Percentiles rank a stretch among this genome's conserved stretches.
Evolutionary conservation across 768 basidiomycete species (phyloP).

Genomic region (Suillus plorans): DNA sequence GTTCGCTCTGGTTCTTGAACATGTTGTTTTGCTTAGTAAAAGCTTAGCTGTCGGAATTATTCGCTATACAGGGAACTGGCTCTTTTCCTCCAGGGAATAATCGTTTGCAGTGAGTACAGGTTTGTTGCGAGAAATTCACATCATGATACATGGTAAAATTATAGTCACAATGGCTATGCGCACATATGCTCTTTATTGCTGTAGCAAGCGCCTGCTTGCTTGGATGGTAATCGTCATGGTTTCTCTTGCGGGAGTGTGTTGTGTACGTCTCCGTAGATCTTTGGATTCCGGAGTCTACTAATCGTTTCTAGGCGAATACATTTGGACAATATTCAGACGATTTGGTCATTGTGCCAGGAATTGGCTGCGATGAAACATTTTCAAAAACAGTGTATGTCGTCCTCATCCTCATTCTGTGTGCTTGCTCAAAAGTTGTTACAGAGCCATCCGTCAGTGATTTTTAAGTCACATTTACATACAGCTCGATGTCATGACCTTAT

Average conservation of each 20-base stretch:
- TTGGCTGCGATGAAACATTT: constrained; percentile 27
- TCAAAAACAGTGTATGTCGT: constrained; percentile 5
- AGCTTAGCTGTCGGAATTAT: constrained; percentile 40
- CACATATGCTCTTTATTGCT: constrained; percentile 49
- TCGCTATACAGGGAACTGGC: constrained; percentile 41
- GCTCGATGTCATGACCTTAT: not conserved
- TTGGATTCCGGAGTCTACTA: not conserved
- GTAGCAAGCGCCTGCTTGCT: constrained; percentile 37
- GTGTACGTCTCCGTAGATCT: constrained; percentile 31
- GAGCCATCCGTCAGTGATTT: constrained; percentile 21
- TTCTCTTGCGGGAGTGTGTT: constrained; percentile 30
- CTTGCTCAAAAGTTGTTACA: not conserved
- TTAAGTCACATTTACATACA: not conserved
- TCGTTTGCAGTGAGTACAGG: constrained; percentile 42
- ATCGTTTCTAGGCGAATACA: not conserved
- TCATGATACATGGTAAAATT: not conserved
- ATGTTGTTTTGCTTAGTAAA: not conserved
- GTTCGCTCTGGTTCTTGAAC: not conserved
- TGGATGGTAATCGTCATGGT: constrained; percentile 34
- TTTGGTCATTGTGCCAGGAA: constrained; percentile 24
- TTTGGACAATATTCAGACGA: constrained; percentile 49
- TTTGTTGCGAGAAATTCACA: not conserved
- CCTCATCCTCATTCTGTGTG: not conserved
- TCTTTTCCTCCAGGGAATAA: constrained; percentile 43
- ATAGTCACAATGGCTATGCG: constrained; percentile 46